Percentiles rank a stretch among this genome's conserved stretches.
phyloP scores from a whole-genome alignment of 257 asterid genomes.

The Mentha longifolia region DNA sequence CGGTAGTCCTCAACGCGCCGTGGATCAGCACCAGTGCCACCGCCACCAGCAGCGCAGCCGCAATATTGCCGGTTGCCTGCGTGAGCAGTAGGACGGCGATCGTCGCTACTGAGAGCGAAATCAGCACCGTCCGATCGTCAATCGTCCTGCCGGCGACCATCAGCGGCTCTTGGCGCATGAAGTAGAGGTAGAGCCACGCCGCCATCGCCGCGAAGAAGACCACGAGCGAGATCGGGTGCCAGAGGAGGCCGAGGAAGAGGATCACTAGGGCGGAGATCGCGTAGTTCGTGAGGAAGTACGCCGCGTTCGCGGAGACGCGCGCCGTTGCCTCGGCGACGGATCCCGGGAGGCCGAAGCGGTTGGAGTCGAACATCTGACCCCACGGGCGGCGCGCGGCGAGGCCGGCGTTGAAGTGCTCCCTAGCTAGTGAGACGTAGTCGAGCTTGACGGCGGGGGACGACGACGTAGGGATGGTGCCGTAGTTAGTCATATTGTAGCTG shows the following conservation, averaged over 20 bases:
- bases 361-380: constrained; percentile 67
- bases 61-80: constrained; percentile 51
- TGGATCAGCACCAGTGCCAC: constrained; percentile 65
- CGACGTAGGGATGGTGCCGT: constrained; percentile 87
- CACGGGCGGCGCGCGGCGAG: constrained; percentile 83
- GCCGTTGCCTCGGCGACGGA: constrained; percentile 45
- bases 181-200: constrained; percentile 75
- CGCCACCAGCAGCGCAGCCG: constrained; percentile 40
- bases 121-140: constrained; percentile 58
- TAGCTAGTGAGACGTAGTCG: constrained; percentile 83
- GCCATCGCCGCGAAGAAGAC: constrained; percentile 71
- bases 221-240: constrained; percentile 87
- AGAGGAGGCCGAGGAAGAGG: constrained; percentile 77
- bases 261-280: constrained; percentile 53
- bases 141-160: constrained; percentile 55
- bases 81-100: constrained; percentile 63
- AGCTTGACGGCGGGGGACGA: constrained; percentile 53
- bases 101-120: constrained; percentile 52
- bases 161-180: constrained; percentile 79
- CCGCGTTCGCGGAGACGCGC: constrained; percentile 53
- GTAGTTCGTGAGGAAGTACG: constrained; percentile 79
- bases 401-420: constrained; percentile 66
- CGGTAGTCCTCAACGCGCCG: constrained; percentile 71
- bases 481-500: constrained; percentile 57
- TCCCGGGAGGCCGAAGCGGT: constrained; percentile 48